Conservation (phyloP, 2,329 filamentous ascomycete species). For the Helotiales sp. region DNA sequence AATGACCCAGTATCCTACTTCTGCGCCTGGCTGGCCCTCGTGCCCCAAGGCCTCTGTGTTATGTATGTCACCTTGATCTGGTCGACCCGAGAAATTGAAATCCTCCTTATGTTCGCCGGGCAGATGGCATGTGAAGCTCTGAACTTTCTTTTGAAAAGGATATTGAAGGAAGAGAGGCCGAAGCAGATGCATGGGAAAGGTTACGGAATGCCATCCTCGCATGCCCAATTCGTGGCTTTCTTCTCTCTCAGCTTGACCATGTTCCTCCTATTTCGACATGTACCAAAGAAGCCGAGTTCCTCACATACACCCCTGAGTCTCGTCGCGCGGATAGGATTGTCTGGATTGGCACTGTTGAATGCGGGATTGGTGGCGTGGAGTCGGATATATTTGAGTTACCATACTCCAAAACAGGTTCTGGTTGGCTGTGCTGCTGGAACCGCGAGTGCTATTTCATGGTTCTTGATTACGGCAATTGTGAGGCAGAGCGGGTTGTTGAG, state of each 20-base stretch:
- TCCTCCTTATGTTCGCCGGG: conserved; percentile 85
- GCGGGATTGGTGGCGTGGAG: conserved; percentile 76
- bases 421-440: conserved; percentile 73
- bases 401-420: conserved; percentile 85
- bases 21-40: conserved; percentile 90
- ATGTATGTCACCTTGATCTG: conserved; percentile 88
- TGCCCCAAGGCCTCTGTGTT: conserved; percentile 88
- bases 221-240: conserved; percentile 92
- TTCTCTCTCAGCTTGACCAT: conserved; percentile 83
- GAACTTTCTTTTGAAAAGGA: conserved; percentile 86
- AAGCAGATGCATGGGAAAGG: conserved; percentile 82
- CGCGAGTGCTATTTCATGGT: conserved; percentile 76
- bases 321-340: conserved; percentile 55
- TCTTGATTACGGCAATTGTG: conserved; percentile 64
- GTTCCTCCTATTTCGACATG: conserved; percentile 82
- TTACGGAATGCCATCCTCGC: conserved; percentile 96
- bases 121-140: conserved; percentile 89
- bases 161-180: conserved; percentile 90
- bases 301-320: conserved; percentile 57
- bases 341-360: conserved; percentile 57
- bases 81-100: conserved; percentile 87
- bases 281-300: conserved; percentile 47
- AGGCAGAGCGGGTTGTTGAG: conserved; percentile 68
- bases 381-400: conserved; percentile 88
- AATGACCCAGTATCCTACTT: conserved; percentile 79